Conservation (phyloP, 441 rosid species). For the Caryocar brasiliense region DNA sequence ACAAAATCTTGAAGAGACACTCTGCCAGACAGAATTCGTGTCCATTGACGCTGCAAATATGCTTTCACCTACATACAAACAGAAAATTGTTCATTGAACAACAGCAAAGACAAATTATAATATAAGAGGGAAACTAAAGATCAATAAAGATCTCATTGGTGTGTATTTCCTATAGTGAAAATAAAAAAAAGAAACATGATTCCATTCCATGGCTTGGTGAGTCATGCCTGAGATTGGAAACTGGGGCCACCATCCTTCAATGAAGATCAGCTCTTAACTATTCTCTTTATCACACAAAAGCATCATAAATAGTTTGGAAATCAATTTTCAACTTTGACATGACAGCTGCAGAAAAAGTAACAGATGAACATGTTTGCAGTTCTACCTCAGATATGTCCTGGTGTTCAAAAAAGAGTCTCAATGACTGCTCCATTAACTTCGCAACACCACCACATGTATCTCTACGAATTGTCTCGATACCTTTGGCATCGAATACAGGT, state of each 20-base stretch:
- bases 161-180: too few species aligned
- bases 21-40: slow-evolving; percentile 74
- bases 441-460: slow-evolving; percentile 85
- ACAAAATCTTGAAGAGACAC: slow-evolving; percentile 85
- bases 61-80: slow-evolving; percentile 46
- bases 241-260: too few species aligned
- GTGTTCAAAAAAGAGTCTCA: slow-evolving; percentile 67
- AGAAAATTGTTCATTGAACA: neutral
- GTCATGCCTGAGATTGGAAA: neutral
- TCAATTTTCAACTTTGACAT: slow-evolving; percentile 3
- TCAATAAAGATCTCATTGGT: neutral
- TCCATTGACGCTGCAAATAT: slow-evolving; percentile 86
- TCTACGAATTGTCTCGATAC: slow-evolving; percentile 93
- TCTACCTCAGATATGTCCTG: slow-evolving; percentile 59
- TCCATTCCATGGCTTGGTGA: too few species aligned
- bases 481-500: slow-evolving; percentile 91
- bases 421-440: slow-evolving; percentile 81
- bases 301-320: neutral
- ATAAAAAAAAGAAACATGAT: too few species aligned
- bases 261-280: too few species aligned
- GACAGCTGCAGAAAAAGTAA: neutral
- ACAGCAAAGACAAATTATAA: neutral
- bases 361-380: neutral
- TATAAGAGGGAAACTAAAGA: slow-evolving; percentile 1
- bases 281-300: too few species aligned